A percentile compares a stretch with the other conserved stretches of the same genome.
Conservation (phyloP, 768 basidiomycete species). For the Termitomyces sp. region DNA sequence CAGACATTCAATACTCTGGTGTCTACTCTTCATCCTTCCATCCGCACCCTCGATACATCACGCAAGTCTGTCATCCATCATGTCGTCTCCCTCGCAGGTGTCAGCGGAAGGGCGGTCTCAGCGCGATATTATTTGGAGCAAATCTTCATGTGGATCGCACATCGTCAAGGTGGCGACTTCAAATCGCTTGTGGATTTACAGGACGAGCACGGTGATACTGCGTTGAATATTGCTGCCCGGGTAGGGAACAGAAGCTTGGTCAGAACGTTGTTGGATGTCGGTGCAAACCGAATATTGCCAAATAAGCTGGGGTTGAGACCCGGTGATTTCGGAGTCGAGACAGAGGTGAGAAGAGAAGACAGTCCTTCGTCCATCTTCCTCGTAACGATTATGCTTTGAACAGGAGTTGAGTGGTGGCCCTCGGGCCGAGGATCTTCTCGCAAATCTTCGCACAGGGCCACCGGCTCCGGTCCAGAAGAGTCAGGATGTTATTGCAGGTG, state of each 20-base stretch:
- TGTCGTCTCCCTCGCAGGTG: conserved; percentile 84
- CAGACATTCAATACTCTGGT: conserved; percentile 74
- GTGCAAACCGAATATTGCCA: conserved; percentile 82
- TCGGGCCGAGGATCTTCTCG: conserved; percentile 78
- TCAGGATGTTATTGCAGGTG: conserved; percentile 81
- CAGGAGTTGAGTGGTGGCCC: conserved; percentile 72
- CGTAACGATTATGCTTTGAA: background rate
- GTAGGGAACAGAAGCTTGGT: conserved; percentile 90
- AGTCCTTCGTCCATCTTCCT: background rate
- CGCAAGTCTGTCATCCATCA: conserved; percentile 90
- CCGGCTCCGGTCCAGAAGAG: conserved; percentile 83
- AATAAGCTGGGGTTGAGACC: conserved; percentile 94
- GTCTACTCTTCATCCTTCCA: conserved; percentile 61
- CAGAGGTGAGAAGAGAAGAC: conserved; percentile 57
- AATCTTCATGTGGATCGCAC: conserved; percentile 83
- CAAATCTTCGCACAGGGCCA: conserved; percentile 70
- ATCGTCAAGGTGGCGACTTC: conserved; percentile 74
- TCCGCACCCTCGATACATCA: conserved; percentile 86
- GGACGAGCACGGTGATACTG: conserved; percentile 95
- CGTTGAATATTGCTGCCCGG: conserved; percentile 91
- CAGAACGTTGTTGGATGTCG: conserved; percentile 83
- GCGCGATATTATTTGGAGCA: conserved; percentile 93
- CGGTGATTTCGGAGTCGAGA: conserved; percentile 93
- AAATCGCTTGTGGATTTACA: conserved; percentile 83
- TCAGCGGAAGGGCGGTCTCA: conserved; percentile 80